A percentile compares a stretch with the other conserved stretches of the same genome.
These are phyloP conservation scores for Xylariaceae sp. DNA, from an alignment of 2,329 filamentous ascomycete species.

Conservation along the genomic window DNA sequence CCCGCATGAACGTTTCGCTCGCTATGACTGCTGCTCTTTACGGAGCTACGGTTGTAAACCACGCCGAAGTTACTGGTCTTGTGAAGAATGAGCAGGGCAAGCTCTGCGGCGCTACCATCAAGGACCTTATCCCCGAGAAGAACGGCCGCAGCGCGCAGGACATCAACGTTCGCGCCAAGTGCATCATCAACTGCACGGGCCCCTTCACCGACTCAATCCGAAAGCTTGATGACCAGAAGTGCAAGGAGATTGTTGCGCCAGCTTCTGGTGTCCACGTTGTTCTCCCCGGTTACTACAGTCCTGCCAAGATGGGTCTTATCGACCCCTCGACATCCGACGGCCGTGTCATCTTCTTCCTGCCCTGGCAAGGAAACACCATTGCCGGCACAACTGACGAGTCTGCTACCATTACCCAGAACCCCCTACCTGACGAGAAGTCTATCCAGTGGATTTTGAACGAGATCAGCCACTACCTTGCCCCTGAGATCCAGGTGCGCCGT, in stretches of 20 bases:
- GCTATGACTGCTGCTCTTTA: slow-evolving; percentile 87
- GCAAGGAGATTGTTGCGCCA: slow-evolving; percentile 75
- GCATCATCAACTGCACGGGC: slow-evolving; percentile 82
- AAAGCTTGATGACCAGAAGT: slow-evolving; percentile 71
- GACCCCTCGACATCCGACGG: slow-evolving; percentile 84
- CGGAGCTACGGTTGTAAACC: slow-evolving; percentile 75
- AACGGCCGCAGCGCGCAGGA: slow-evolving; percentile 58
- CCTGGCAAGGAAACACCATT: slow-evolving; percentile 90
- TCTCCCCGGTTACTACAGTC: slow-evolving; percentile 80
- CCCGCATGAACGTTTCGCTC: slow-evolving; percentile 83
- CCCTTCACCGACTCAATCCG: slow-evolving; percentile 82
- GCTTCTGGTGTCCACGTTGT: slow-evolving; percentile 83
- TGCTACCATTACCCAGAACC: slow-evolving; percentile 65
- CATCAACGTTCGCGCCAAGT: slow-evolving; percentile 70
- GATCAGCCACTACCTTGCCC: slow-evolving; percentile 73
- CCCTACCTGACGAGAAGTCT: slow-evolving; percentile 73
- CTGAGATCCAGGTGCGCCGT: slow-evolving; percentile 77
- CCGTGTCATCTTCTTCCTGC: slow-evolving; percentile 86
- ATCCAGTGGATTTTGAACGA: slow-evolving; percentile 85
- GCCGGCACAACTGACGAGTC: slow-evolving; percentile 82
- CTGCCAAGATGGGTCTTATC: slow-evolving; percentile 79
- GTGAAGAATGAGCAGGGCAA: slow-evolving; percentile 68
- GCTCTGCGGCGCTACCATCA: slow-evolving; percentile 67
- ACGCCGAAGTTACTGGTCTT: slow-evolving; percentile 72
- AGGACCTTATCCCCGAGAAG: slow-evolving; percentile 62